Evolutionary conservation across 192 early-diverging fungal species (phyloP).

Genomic region (Backusella morwellensis): DNA sequence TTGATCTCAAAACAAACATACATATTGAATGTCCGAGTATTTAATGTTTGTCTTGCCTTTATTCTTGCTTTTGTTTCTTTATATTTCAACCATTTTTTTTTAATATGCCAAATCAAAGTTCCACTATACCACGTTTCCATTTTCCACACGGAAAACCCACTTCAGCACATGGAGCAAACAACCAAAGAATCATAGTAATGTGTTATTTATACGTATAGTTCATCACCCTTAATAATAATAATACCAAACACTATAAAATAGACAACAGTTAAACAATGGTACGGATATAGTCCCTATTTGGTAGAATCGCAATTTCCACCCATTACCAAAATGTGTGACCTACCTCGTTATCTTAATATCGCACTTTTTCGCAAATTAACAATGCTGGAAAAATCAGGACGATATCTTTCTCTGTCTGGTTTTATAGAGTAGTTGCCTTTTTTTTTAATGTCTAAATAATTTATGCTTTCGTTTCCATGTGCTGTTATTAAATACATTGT

Average conservation of each 20-base stretch:
- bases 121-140: constrained; percentile 7
- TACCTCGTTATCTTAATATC: constrained; percentile 70
- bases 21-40: background rate
- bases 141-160: constrained; percentile 13
- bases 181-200: background rate
- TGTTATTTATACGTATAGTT: background rate
- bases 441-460: background rate
- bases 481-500: constrained; percentile 23
- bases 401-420: background rate
- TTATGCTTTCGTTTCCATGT: constrained; percentile 37
- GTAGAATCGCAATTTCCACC: constrained; percentile 21
- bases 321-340: constrained; percentile 44
- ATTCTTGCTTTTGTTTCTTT: background rate
- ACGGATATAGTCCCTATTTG: constrained; percentile 4
- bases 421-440: background rate
- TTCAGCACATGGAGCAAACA: background rate
- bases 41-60: background rate
- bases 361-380: constrained; percentile 54
- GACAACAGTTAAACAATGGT: constrained; percentile 12
- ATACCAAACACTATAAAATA: background rate
- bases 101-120: background rate
- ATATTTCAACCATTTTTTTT: background rate
- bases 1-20: constrained; percentile 3
- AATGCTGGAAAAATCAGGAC: background rate
- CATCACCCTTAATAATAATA: background rate